Percentiles rank a stretch among this genome's conserved stretches.
phyloP scores from a whole-genome alignment of 441 rosid genomes.

The Erodium trifolium region DNA sequence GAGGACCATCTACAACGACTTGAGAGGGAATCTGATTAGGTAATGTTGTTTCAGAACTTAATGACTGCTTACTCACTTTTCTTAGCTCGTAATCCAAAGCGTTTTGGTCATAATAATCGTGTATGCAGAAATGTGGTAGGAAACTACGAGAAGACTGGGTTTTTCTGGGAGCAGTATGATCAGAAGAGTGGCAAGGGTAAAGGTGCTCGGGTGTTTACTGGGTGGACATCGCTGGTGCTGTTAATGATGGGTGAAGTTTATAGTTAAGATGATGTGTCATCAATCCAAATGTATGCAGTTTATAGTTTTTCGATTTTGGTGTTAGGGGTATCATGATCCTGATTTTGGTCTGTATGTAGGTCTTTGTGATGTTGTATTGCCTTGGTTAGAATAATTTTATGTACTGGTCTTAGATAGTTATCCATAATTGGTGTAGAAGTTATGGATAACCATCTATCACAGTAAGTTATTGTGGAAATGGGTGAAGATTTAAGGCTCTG shows the following conservation, averaged over 20 bases:
- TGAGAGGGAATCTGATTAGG: conserved; percentile 82
- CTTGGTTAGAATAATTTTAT: neutral
- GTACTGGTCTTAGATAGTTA: no score
- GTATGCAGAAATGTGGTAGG: conserved; percentile 66
- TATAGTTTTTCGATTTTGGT: neutral
- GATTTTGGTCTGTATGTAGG: no score
- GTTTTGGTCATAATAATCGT: neutral
- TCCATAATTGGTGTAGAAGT: no score
- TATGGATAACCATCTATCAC: no score
- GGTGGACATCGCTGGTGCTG: conserved; percentile 78
- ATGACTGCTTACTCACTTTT: neutral
- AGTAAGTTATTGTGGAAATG: no score
- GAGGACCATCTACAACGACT: conserved; percentile 43
- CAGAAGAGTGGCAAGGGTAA: conserved; percentile 74
- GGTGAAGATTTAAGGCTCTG: no score
- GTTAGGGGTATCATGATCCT: neutral
- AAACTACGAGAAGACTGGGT: conserved; percentile 74
- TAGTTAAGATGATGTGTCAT: neutral
- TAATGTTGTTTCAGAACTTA: conserved; percentile 16
- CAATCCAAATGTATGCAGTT: neutral
- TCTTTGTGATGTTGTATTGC: no score
- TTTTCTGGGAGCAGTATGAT: conserved; percentile 95
- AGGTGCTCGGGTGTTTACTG: conserved; percentile 75
- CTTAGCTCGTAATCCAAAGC: neutral
- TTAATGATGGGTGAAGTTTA: conserved; percentile 75